Evolutionary conservation across 495 filamentous ascomycete species (phyloP), one percentile per base, ranked within the genome.

Genomic region (Neurospora terricola): DNA sequence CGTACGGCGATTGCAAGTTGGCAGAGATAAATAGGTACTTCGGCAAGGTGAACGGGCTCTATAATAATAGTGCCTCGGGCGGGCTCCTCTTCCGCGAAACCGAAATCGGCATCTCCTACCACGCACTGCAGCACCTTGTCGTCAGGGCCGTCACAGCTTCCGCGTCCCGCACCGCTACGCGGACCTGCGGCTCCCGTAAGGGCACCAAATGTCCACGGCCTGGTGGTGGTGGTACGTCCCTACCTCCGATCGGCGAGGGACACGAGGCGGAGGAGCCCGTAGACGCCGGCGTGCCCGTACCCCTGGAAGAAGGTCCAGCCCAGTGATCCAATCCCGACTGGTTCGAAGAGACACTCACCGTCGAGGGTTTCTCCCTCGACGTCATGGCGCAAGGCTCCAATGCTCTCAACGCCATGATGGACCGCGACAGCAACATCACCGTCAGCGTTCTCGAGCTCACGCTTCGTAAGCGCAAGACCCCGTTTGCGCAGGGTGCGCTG

Each of bases 401-500:
- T 18, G 40, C 40, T 43, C 79, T 80, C 59, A 71, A 77, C 39
- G 73, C 77, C 59, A 81, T 82, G 80, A 79, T 82, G 76, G 69
- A 27, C 16, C n/a, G 30, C 14, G 79, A 81, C 72, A 75, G 78
- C 18, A 77, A 78, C 37, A 81, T 81, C 71, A 71, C 40, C 70
- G 54, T 81, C 30, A 72, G 75, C 43, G 69, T 74, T 9, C 75
- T 75, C 14, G 70, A 83, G 18, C 76, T 82, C 1, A 80, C 77
- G 11, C 69, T 83, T 36, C 75, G 73, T 12, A 75, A 59, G 69
- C 77, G 77, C 12, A 78, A 74, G 18, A 66, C 23, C 18, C 80
- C 81, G 6, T 83, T 83, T 69, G 78, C 76, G 38, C 72, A 82
- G 71, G 81, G 81, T 1, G 75, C 76, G 23, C n/a, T 76, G 71